Conservation (phyloP, 176 grass and related monocot genomes). For the sorghum (Sorghum bicolor) region DNA sequence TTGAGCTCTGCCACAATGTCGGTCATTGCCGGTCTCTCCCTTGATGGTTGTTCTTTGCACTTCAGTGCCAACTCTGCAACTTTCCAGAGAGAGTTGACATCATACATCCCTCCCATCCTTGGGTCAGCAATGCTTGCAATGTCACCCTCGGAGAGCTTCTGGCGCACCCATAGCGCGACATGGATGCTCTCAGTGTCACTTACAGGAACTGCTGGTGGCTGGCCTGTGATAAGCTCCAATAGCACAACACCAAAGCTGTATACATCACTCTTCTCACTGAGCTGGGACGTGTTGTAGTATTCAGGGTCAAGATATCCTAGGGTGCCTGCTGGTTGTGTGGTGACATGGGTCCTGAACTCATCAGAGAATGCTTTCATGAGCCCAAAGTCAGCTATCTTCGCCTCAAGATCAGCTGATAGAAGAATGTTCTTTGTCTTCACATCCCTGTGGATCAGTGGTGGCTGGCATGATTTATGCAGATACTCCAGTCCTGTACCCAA, state of each 20-base stretch:
- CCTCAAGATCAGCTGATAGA: conserved; percentile 20
- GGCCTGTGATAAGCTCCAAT: conserved; percentile 34
- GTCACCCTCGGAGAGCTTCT: conserved; percentile 36
- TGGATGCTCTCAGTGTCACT: conserved; percentile 33
- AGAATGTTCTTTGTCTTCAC: conserved; percentile 59
- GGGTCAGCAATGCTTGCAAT: conserved; percentile 28
- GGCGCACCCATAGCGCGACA: conserved; percentile 28
- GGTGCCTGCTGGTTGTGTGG: conserved; percentile 37
- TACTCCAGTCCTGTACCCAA: conserved; percentile 50
- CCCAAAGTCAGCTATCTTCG: conserved; percentile 56
- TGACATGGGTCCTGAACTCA: conserved; percentile 31
- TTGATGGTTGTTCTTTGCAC: conserved; percentile 39
- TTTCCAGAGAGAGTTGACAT: conserved; percentile 43
- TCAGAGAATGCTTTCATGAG: conserved; percentile 31
- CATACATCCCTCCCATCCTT: conserved; percentile 18
- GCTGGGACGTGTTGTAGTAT: conserved; percentile 45
- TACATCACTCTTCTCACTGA: conserved; percentile 40
- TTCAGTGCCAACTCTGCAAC: conserved; percentile 33
- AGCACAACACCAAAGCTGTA: conserved; percentile 46
- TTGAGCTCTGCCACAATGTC: conserved; percentile 33
- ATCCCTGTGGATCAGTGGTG: conserved; percentile 52
- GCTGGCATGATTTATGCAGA: conserved; percentile 48
- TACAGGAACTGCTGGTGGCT: not conserved
- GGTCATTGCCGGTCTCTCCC: conserved; percentile 32
- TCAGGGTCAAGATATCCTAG: conserved; percentile 60